Conservation (phyloP, 2,329 filamentous ascomycete genomes). For the Conoideocrella luteorostrata region DNA sequence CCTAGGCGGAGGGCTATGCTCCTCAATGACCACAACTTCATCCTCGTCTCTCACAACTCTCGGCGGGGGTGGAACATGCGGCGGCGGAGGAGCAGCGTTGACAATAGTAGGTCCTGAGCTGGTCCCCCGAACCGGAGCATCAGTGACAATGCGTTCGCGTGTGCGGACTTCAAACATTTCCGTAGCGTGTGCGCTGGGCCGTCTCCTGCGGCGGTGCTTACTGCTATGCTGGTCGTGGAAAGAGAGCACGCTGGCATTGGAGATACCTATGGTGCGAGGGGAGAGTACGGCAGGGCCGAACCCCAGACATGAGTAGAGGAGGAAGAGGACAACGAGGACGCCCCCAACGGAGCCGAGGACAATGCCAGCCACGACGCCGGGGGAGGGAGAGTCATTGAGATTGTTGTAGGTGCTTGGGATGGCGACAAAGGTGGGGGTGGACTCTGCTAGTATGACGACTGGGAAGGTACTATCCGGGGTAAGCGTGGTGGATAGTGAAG, state of each 20-base stretch:
- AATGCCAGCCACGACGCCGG: constrained; percentile 37
- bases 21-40: constrained; percentile 32
- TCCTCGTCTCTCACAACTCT: constrained; percentile 24
- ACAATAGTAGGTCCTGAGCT: too few species aligned
- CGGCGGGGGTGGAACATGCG: too few species aligned
- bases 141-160: constrained; percentile 14
- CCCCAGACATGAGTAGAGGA: constrained; percentile 44
- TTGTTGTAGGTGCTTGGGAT: constrained; percentile 30
- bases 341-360: constrained; percentile 40
- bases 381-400: constrained; percentile 32
- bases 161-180: constrained; percentile 24
- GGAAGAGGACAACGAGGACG: constrained; percentile 46
- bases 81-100: constrained; percentile 13
- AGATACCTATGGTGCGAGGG: constrained; percentile 7
- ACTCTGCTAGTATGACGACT: too few species aligned
- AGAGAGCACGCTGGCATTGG: too few species aligned
- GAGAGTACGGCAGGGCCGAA: constrained; percentile 29
- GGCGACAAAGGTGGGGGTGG: constrained; percentile 20
- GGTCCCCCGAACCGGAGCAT: too few species aligned
- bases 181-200: constrained; percentile 14
- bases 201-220: constrained; percentile 7
- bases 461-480: too few species aligned
- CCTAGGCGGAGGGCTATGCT: constrained; percentile 22
- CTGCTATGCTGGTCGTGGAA: too few species aligned
- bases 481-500: too few species aligned